These are phyloP conservation scores for Monosporascus sp. DNA, from an alignment of 2,329 filamentous ascomycete species.

Conservation along the genomic window DNA sequence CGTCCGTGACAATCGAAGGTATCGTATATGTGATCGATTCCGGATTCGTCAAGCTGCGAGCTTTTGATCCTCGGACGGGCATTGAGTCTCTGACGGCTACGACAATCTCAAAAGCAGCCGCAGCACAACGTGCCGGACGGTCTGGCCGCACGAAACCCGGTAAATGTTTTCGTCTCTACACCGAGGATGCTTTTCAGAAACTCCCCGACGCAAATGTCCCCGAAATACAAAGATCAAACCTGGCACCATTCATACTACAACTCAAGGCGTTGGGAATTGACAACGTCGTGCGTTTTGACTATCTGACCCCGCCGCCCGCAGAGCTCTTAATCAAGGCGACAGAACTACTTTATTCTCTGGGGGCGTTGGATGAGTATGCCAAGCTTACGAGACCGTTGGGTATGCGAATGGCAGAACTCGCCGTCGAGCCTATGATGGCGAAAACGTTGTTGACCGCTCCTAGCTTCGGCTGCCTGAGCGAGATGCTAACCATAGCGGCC, in stretches of 20 bases:
- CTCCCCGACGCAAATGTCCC: conserved; percentile 73
- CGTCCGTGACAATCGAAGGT: conserved; percentile 88
- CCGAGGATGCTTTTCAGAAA: conserved; percentile 62
- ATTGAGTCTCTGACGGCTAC: conserved; percentile 84
- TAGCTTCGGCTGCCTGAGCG: conserved; percentile 71
- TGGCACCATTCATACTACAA: conserved; percentile 83
- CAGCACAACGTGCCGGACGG: conserved; percentile 84
- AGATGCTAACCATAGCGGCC: conserved; percentile 86
- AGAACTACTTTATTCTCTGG: conserved; percentile 80
- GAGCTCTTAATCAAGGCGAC: conserved; percentile 80
- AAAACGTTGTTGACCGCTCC: conserved; percentile 75
- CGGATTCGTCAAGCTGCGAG: conserved; percentile 84
- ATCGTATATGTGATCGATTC: conserved; percentile 88
- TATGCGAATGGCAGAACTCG: conserved; percentile 84
- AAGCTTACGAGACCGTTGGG: conserved; percentile 89
- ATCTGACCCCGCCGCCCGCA: conserved; percentile 77
- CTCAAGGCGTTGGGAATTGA: conserved; percentile 94
- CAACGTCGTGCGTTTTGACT: conserved; percentile 87
- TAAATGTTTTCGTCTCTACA: conserved; percentile 92
- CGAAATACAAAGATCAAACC: conserved; percentile 87
- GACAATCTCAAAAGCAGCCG: conserved; percentile 83
- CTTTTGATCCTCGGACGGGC: conserved; percentile 76
- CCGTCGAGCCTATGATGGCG: conserved; percentile 92
- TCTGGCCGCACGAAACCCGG: conserved; percentile 85
- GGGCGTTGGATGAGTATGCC: conserved; percentile 82